phyloP scores from a whole-genome alignment of 2,329 filamentous ascomycete genomes.

The Phoma sp. region DNA sequence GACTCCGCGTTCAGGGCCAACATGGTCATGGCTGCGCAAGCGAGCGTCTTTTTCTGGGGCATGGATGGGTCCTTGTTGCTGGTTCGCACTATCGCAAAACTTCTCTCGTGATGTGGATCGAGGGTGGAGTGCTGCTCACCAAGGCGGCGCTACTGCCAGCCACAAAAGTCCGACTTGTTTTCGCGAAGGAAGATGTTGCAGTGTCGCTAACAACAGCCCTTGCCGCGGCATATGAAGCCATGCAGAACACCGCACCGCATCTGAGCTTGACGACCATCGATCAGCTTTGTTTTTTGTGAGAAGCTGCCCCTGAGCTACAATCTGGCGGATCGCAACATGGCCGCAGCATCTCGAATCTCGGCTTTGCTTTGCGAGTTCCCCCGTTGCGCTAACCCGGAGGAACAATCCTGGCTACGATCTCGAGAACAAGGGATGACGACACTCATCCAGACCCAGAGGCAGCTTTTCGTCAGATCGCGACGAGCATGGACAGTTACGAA shows the following conservation, averaged over 20 bases:
- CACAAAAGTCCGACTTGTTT: conserved; percentile 12
- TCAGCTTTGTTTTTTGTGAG: too few species aligned
- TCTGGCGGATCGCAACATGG: not conserved
- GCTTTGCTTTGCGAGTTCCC: not conserved
- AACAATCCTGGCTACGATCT: conserved; percentile 8
- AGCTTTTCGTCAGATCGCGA: not conserved
- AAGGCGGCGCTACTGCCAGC: conserved; percentile 13
- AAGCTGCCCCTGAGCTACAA: not conserved
- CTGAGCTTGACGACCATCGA: not conserved
- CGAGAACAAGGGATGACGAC: conserved; percentile 1
- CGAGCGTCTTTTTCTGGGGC: conserved; percentile 13
- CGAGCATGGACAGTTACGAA: not conserved
- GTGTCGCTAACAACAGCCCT: not conserved
- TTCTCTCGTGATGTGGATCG: conserved; percentile 19
- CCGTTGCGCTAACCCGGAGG: conserved; percentile 5
- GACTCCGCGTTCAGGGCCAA: conserved; percentile 8
- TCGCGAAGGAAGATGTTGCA: conserved; percentile 3
- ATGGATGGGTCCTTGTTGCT: conserved; percentile 14
- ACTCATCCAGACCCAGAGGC: conserved; percentile 2
- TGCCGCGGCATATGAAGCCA: not conserved
- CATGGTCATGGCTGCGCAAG: conserved; percentile 12
- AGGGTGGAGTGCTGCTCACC: conserved; percentile 13
- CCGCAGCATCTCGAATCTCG: not conserved
- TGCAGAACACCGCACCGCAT: not conserved
- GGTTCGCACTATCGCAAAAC: conserved; percentile 10